Percentiles rank a stretch among this genome's conserved stretches.
Evolutionary conservation across 371 early-diverging fungal genomes (phyloP).

Genomic region (Parasitella parasitica): DNA sequence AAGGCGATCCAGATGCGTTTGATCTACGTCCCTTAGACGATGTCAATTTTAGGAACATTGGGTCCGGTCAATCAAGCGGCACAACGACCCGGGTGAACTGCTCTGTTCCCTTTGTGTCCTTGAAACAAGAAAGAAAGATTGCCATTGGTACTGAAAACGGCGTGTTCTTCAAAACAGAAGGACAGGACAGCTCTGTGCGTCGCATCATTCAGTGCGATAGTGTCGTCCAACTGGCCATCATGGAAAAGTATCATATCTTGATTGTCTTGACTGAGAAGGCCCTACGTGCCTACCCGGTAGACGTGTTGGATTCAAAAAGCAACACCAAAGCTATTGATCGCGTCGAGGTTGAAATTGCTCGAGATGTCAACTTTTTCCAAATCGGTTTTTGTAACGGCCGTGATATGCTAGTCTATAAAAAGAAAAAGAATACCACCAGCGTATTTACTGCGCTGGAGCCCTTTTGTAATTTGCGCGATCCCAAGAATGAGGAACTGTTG

Average conservation of each 20-base stretch:
- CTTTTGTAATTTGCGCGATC: slow-evolving; percentile 42
- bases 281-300: slow-evolving; percentile 65
- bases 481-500: slow-evolving; percentile 31
- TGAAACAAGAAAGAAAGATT: slow-evolving; percentile 49
- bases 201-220: slow-evolving; percentile 41
- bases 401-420: slow-evolving; percentile 62
- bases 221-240: slow-evolving; percentile 44
- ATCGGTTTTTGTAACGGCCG: slow-evolving; percentile 66
- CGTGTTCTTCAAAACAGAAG: slow-evolving; percentile 59
- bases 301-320: slow-evolving; percentile 48
- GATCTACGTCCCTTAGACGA: slow-evolving; percentile 59
- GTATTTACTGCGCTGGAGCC: slow-evolving; percentile 46
- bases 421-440: slow-evolving; percentile 49
- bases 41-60: slow-evolving; percentile 35
- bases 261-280: slow-evolving; percentile 53
- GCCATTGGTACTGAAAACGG: slow-evolving; percentile 87
- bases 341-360: slow-evolving; percentile 57
- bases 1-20: slow-evolving; percentile 61
- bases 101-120: slow-evolving; percentile 60
- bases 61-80: slow-evolving; percentile 16
- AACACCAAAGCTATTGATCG: slow-evolving; percentile 41
- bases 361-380: slow-evolving; percentile 75
- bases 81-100: slow-evolving; percentile 64
- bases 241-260: slow-evolving; percentile 50
- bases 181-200: slow-evolving; percentile 24